These are phyloP conservation scores for Debaryomyces subglobosus DNA, from an alignment of 1,139 yeast genomes.

Conservation along the genomic window DNA sequence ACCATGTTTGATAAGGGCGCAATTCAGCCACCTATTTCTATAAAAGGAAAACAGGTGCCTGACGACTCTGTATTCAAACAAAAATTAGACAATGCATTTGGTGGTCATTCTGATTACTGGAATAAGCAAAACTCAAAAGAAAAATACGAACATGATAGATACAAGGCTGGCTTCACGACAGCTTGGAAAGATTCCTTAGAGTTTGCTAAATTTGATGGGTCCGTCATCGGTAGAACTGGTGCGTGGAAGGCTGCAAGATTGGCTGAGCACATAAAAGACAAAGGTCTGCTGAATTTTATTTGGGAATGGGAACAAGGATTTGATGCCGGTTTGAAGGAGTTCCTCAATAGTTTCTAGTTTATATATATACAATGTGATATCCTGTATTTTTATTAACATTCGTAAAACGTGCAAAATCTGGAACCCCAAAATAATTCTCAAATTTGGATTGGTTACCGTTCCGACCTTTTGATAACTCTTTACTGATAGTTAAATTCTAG, in stretches of 20 bases:
- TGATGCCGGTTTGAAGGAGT: constrained; percentile 55
- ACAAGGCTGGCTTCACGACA: constrained; percentile 69
- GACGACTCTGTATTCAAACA: constrained; percentile 47
- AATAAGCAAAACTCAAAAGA: constrained; percentile 55
- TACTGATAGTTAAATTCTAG: not conserved
- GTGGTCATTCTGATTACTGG: constrained; percentile 72
- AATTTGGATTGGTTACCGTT: not conserved
- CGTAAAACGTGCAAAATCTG: not conserved
- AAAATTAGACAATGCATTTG: constrained; percentile 38
- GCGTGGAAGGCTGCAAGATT: constrained; percentile 63
- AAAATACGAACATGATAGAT: constrained; percentile 80
- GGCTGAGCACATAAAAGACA: constrained; percentile 56
- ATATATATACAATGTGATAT: not conserved
- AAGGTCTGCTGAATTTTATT: constrained; percentile 57
- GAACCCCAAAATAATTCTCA: not conserved
- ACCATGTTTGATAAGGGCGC: constrained; percentile 76
- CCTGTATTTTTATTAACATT: not conserved
- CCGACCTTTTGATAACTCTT: not conserved
- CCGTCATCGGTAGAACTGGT: constrained; percentile 69
- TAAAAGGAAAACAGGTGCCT: constrained; percentile 34
- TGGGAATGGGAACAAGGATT: constrained; percentile 96
- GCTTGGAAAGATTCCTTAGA: constrained; percentile 74
- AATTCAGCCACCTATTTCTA: constrained; percentile 32
- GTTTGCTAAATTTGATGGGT: constrained; percentile 70
- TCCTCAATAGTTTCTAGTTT: constrained; percentile 13